Base-by-base conservation (phyloP, 2,329 filamentous ascomycete genomes). In the Pestalotiopsis sp. region DNA sequence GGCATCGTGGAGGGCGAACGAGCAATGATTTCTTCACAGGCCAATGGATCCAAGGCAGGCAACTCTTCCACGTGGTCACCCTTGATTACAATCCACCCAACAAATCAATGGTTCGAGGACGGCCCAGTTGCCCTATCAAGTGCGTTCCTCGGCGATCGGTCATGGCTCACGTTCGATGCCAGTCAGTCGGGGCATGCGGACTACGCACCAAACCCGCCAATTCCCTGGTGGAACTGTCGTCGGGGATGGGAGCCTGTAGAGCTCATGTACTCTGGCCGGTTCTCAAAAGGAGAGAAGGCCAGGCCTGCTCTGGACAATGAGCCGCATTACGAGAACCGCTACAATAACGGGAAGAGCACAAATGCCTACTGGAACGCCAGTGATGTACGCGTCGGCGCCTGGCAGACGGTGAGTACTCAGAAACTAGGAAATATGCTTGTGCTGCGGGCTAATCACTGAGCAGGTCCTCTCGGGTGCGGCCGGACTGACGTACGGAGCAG, bases 21-120 rank as follows among this genome's bases (percentile, higher is more conserved):
- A 23, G 23, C 17, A 7, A 57, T 36, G 13, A 60, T 63, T 23
- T n/a, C 31, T 36, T 27, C 60, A 14, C 41, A 55, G 23, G 23
- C 52, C 39, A 17, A 45, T 14, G 20, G 20, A 25, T 25, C 61
- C 61, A 7, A 6, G 12, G 61, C n/a, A 14, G 9, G 41, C 14
- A 39, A 66, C 17, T 20, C 52, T 23, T 59, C 65, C 20, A 45
- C n/a, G 25, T 66, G 65, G 65, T 65, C 64, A 63, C 72, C 71
- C 4, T 31, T 74, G 6, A 72, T 73, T 39, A 72, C 69, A 6
- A 72, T 74, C 45, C 72, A 73, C 64, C 66, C 64, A 12, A 73
- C 72, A 6, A 73, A 73, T 38, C 71, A 72, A 52, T 74, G 71
- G 73, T 74, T 74, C 68, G 39, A 41, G 14, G 72, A 63, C 13